Conservation (phyloP, 2,329 filamentous ascomycete genomes). For the Cadophora sp. region DNA sequence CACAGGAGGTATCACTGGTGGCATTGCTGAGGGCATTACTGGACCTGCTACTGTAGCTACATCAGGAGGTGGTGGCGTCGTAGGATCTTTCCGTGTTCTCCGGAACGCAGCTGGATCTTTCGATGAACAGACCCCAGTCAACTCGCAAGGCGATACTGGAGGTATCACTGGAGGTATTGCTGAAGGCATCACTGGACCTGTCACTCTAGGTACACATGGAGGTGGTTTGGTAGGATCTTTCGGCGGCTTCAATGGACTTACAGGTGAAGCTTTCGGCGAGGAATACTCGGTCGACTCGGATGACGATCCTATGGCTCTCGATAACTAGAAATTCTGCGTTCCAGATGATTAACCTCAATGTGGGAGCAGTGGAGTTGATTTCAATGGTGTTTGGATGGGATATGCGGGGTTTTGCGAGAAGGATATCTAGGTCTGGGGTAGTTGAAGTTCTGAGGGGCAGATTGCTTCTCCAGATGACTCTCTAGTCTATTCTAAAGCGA, state of each 20-base stretch:
- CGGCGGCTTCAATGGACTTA: too few species aligned
- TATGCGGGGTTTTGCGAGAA: not conserved
- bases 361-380: not conserved
- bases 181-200: too few species aligned
- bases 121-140: not conserved
- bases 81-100: too few species aligned
- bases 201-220: too few species aligned
- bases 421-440: not conserved
- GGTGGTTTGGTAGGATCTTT: too few species aligned
- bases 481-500: too few species aligned
- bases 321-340: not conserved
- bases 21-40: not conserved
- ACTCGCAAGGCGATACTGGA: not conserved
- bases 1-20: not conserved
- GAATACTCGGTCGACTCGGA: not conserved
- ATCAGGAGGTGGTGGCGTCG: not conserved
- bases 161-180: too few species aligned
- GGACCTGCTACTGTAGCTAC: not conserved
- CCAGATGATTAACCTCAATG: not conserved
- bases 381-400: not conserved
- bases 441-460: not conserved
- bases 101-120: not conserved
- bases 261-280: not conserved
- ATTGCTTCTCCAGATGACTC: too few species aligned
- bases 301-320: not conserved